A percentile compares a stretch with the other conserved stretches of the same genome.
These are phyloP conservation scores for Neckera pumila DNA, from an alignment of 225 moss, liverwort and hornwort genomes.

Conservation along the genomic window DNA sequence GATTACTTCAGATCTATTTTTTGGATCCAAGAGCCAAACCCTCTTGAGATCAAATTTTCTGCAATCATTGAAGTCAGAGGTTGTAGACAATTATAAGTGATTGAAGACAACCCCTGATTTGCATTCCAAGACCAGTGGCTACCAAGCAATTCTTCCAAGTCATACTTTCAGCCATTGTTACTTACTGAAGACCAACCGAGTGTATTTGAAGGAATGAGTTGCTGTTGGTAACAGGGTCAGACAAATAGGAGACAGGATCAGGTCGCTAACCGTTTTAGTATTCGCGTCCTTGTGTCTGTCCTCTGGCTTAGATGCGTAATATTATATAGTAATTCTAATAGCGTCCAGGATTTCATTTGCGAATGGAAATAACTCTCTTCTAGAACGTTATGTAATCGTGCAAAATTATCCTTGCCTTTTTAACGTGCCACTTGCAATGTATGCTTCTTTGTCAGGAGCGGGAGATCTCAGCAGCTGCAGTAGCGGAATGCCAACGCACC, in stretches of 20 bases:
- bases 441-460: slow-evolving; percentile 11
- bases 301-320: not conserved
- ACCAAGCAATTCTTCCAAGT: not conserved
- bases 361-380: not conserved
- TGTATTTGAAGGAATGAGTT: not conserved
- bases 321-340: not conserved
- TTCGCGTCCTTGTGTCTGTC: not conserved
- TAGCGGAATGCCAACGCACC: slow-evolving; percentile 49
- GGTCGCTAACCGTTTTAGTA: too few relatives aligned
- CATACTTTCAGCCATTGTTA: not conserved
- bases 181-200: not conserved
- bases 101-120: not conserved
- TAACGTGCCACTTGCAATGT: not conserved
- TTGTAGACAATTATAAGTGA: not conserved
- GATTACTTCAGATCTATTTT: not conserved
- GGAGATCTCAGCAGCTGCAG: slow-evolving; percentile 38
- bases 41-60: not conserved
- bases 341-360: not conserved
- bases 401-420: not conserved
- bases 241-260: not conserved
- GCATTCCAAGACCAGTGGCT: not conserved
- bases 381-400: not conserved
- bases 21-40: not conserved
- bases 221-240: not conserved
- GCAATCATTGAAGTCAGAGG: not conserved